Evolutionary conservation across 2,329 filamentous ascomycete genomes (phyloP), one percentile per base, ranked within the genome.

Genomic region (Chaetomium olivaceum): DNA sequence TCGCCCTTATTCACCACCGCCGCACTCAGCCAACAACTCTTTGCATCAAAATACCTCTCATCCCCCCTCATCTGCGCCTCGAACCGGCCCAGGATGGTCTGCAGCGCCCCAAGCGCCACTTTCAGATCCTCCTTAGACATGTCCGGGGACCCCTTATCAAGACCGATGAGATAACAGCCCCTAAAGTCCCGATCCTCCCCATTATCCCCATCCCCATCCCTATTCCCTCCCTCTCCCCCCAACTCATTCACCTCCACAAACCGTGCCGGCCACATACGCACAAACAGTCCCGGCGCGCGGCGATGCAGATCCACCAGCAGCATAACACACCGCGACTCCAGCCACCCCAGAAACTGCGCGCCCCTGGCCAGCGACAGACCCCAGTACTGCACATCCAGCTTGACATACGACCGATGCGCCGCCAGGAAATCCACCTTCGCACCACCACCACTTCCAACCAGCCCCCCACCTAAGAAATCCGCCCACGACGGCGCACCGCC

Each of bases 341-440:
- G 74, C 87, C 87, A 90, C 12, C 85, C 85, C 0, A 89, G 77
- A 57, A 89, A 81, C 14, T 79, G 77, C 23, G 82, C 83, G 1
- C 86, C 85, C 62, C 82, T 85, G 1, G 80, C 76, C 1, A 81
- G 76, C 2, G 85, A 86, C 7, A 82, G 76, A 1, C 87, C 87
- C 88, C 88, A 91, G 74, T 88, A 90, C 56, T 88, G 85, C 1
- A 86, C 80, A 64, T 88, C 84, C 60, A 91, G 81, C 70, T 84
- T 85, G 64, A 87, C 75, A 71, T 87, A 91, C 61, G 77, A 83
- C 62, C 78, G 81, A 73, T 85, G 85, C 0, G 76, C 71, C 1
- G 69, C 69, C 6, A 89, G 71, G 68, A 90, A 90, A 3, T 63
- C 61, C 19, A 25, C 25, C 3, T 27, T 58, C 31, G 31, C 31